phyloP scores from a whole-genome alignment of 257 asterid species.

The Vinca minor region DNA sequence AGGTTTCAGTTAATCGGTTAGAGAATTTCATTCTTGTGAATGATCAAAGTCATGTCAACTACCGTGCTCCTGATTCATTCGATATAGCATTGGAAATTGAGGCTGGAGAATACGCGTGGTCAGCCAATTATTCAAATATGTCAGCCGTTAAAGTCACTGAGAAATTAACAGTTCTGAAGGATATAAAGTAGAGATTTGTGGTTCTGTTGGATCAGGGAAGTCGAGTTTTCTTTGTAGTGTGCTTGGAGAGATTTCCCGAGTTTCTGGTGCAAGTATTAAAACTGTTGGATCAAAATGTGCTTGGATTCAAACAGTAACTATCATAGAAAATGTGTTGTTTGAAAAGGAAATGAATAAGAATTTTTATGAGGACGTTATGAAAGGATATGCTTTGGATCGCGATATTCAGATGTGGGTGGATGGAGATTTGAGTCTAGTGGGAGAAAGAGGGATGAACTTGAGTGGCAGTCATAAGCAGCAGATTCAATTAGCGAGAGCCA shows the following conservation, averaged over 20 bases:
- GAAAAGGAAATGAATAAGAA: conserved; percentile 57
- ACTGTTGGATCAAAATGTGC: conserved; percentile 61
- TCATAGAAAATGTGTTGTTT: conserved; percentile 66
- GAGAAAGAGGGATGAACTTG: conserved; percentile 60
- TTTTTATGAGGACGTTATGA: conserved; percentile 51
- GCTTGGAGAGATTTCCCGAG: conserved; percentile 68
- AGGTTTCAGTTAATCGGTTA: conserved; percentile 61
- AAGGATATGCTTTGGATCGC: conserved; percentile 60
- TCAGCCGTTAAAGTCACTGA: conserved; percentile 43
- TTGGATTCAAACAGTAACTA: conserved; percentile 84
- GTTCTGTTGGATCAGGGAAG: conserved; percentile 82
- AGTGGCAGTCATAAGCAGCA: conserved; percentile 69
- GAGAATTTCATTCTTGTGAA: conserved; percentile 46
- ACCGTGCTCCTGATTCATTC: conserved; percentile 17
- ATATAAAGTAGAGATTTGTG: conserved; percentile 65
- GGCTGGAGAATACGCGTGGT: conserved; percentile 66
- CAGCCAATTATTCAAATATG: conserved; percentile 26
- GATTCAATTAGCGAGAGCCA: conserved; percentile 75
- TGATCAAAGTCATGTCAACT: conserved; percentile 36
- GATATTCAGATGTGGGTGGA: conserved; percentile 59
- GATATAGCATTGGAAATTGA: conserved; percentile 59
- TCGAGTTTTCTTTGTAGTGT: conserved; percentile 64
- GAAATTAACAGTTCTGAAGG: conserved; percentile 42
- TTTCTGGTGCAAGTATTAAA: conserved; percentile 48
- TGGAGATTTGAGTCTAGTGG: conserved; percentile 59